These are phyloP conservation scores for Brassica incana DNA, from an alignment of 345 rosid genomes.

Conservation along the genomic window DNA sequence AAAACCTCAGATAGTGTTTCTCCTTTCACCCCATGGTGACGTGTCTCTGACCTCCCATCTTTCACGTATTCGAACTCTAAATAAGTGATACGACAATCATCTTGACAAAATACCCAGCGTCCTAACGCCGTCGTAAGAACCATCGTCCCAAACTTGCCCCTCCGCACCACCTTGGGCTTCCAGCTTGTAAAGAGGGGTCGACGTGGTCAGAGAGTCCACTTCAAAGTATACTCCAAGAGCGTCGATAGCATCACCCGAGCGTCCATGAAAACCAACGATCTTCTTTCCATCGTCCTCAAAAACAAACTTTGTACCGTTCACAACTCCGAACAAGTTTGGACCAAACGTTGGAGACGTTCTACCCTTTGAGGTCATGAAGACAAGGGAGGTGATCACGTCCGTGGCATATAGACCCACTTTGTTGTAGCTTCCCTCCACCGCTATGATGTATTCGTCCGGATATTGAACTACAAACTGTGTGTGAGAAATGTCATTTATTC, in stretches of 20 bases:
- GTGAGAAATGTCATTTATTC: neutral
- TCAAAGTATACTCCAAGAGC: neutral
- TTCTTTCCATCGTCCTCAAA: constrained; percentile 6
- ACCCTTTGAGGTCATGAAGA: constrained; percentile 29
- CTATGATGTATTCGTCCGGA: constrained; percentile 18
- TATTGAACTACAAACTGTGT: constrained; percentile 16
- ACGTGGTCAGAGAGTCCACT: neutral
- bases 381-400: constrained; percentile 17
- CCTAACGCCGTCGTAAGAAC: neutral
- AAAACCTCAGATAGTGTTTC: neutral
- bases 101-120: constrained; percentile 8
- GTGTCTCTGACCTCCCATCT: neutral
- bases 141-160: neutral
- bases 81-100: constrained; percentile 19
- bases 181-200: neutral
- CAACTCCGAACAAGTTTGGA: constrained; percentile 14
- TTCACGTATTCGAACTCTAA: constrained; percentile 22
- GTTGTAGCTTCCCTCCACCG: constrained; percentile 29
- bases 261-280: neutral
- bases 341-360: constrained; percentile 27
- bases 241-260: neutral
- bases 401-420: constrained; percentile 1
- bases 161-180: neutral
- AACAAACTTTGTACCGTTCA: constrained; percentile 14
- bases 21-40: constrained; percentile 25